Base-by-base conservation (phyloP, 1,139 yeast species). In the Scheffersomyces cryptocercus region DNA sequence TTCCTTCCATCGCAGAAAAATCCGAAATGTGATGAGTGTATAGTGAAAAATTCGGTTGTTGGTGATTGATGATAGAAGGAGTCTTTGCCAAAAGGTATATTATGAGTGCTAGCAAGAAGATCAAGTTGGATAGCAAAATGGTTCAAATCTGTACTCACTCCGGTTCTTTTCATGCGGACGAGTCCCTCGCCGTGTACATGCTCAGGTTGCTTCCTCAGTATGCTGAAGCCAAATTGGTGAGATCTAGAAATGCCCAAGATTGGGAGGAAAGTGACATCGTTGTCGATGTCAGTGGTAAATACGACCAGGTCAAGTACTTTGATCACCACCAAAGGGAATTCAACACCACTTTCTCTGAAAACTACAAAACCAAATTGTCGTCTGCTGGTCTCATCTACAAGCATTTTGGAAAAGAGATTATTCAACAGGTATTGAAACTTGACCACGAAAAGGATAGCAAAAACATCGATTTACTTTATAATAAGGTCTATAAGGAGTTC, bases 121-220 rank as follows among this genome's bases (percentile, higher is more conserved):
- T 54, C 34, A 62, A 59, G 47, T 43, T 50, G 33, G 49, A 49
- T 11, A 42, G 11, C 15, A 48, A 16, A 53, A 51, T 48, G 38
- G 60, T 70, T 42, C 65, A 79, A 57, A 87, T 91, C 48, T 91
- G 97, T 58, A 91, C 97, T 12, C 97, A 90, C 61, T 88, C 95
- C 37, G 99, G 99, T 7, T 79, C 91, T 0, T 93, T 93, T 75
- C 99, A 93, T 60, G 98, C 99, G 15, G 99, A 93, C 66, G 99
- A 93, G 65, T 85, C 96, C n/a, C 77, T 95, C 47, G 99, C 98
- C 2, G 97, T 91, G 3, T 91, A 78, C 65, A 83, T 93, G 86
- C 73, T 93, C 46, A 81, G 79, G 56, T 71, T 81, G 28, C 72
- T 93, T 41, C 96, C 97, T 3, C 75, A 79, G 61, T 93, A 66